Base-by-base conservation (phyloP, 306 rosid genomes). In the Medicago lupulina region DNA sequence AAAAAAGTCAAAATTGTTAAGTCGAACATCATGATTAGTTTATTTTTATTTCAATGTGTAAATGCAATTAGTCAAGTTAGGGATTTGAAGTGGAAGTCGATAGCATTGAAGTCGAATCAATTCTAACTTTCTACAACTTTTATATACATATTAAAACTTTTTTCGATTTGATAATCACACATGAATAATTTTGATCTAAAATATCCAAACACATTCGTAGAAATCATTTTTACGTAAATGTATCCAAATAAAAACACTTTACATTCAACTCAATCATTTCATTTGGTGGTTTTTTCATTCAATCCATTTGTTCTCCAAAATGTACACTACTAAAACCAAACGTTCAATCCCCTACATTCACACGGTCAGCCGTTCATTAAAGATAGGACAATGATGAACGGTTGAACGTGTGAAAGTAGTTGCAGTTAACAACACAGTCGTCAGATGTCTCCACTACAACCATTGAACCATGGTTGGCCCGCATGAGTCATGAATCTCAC, bases 381-480 rank as follows among this genome's bases (percentile, higher is more conserved):
- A 60, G 67, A 28, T 4, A 14, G 12, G 12, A 36, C 43, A 28
- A 28, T 31, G 67, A 2, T 60, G 67, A 60, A 9, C 18, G 31
- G 19, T 60, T 31, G 8, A 58, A 60, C 1, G 10, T 31, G 43
- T 28, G 18, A 31, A 61, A 31, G 41, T 41, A 61, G 67, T 57
- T 12, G 34, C 15, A 61, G 67, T 63, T 17, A 63, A 14, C 44
- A 28, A 11, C 39, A 25, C 21, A 12, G 43, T 61, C 4, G 17
- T 59, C 40, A 59, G 39, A 11, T 28, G 68, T 63, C 34, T n/a
- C 60, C 34, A 13, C 13, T 28, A 14, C 41, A 44, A 46, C 44
- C 28, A 69, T 13, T 70, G 76, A 44, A 46, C 44, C 28, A 69
- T 13, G 76, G 76, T 41, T 19, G 54, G 4, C 70, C 39, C 36